Evolutionary conservation across 2,329 filamentous ascomycete species (phyloP).

Genomic region (Paecilomyces niveus): DNA sequence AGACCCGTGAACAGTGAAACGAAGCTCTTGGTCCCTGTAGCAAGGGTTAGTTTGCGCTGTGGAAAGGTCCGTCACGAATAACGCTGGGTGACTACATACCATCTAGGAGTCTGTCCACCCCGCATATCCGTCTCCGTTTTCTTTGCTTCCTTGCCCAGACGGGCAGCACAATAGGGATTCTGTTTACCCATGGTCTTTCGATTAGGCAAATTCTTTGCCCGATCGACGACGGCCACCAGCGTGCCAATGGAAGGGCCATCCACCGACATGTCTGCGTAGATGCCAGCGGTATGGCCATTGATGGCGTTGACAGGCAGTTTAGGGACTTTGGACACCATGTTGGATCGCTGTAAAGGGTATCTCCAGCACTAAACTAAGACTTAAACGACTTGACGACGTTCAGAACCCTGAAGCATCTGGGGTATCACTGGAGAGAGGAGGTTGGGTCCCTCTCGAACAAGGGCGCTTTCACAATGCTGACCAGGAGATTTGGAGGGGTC

Average conservation of each 20-base stretch:
- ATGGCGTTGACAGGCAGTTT: slow-evolving; percentile 55
- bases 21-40: slow-evolving; percentile 91
- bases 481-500: background rate
- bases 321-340: slow-evolving; percentile 34
- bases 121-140: slow-evolving; percentile 92
- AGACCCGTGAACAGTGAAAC: slow-evolving; percentile 92
- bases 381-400: background rate
- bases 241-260: slow-evolving; percentile 93
- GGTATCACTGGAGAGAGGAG: background rate
- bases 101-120: slow-evolving; percentile 91
- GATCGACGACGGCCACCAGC: slow-evolving; percentile 82
- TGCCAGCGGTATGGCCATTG: slow-evolving; percentile 76
- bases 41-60: slow-evolving; percentile 6
- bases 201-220: slow-evolving; percentile 95
- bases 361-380: background rate
- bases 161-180: slow-evolving; percentile 91
- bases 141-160: slow-evolving; percentile 92
- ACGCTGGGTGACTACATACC: slow-evolving; percentile 53
- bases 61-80: background rate
- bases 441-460: background rate
- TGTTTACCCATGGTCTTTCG: slow-evolving; percentile 97
- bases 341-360: background rate
- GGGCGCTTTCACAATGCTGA: background rate
- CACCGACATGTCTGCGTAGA: slow-evolving; percentile 87
- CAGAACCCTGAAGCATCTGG: background rate